Base-by-base conservation (phyloP, 2,329 filamentous ascomycete species). In the Sordariomycetes sp. region DNA sequence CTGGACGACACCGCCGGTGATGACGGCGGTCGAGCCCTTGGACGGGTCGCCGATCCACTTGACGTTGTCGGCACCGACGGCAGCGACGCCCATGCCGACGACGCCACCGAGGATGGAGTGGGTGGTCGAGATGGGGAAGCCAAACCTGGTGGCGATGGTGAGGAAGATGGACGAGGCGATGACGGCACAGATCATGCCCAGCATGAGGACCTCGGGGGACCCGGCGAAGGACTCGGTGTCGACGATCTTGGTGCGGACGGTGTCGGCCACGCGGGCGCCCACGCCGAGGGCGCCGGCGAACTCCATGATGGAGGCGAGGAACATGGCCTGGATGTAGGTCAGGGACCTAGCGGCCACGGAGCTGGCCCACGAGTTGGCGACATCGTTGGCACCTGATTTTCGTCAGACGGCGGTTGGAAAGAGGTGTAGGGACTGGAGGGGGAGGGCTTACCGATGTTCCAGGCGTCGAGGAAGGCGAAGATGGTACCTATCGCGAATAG, bases 321-420 rank as follows among this genome's bases (percentile, higher is more conserved):
- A 62, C 79, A 82, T 81, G 61, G 79, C 82, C 66, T 85, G 81
- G 56, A 77, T 60, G 66, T 84, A 79, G 20, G 78, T 77, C 50
- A 86, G 68, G 59, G 85, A 87, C 45, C 84, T 75, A 3, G 85
- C 87, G 1, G 83, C 86, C 59, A 89, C 86, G 61, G 81, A 85
- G 36, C 83, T 87, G n/a, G 85, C 85, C 81, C 83, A 89, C 1
- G 84, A 80, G 73, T 89, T 89, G 69, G 86, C 85, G 59, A 89
- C 85, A 85, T 89, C 86, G 70, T 83, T 75, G 67, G 65, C 70
- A 62, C 71, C 72, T 68, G 63, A 7, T 22, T 22, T 8, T 12
- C 13, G 55, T 52, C 52, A 53, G 32, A 53, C 50, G 24, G 53
- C 32, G 25, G 53, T n/a, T 15, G 56, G 36, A 62, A 22, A 57